Conservation (phyloP, 1,284 basidiomycete species). For the Xerocomus nothofagi region DNA sequence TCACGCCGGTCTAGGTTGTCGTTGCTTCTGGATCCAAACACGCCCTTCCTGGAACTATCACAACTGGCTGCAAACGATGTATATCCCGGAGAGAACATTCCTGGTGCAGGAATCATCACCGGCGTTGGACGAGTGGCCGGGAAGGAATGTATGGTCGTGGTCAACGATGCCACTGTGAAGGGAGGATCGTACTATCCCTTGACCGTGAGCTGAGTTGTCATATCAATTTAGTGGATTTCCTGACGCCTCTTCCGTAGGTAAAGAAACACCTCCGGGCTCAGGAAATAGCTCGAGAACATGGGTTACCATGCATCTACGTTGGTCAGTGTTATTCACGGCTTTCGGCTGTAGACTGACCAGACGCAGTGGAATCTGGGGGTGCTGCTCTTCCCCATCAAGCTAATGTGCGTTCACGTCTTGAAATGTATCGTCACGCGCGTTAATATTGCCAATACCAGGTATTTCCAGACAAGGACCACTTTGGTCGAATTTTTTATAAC, state of each 20-base stretch:
- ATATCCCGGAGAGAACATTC: slow-evolving; percentile 76
- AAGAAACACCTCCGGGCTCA: slow-evolving; percentile 97
- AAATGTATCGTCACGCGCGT: slow-evolving; percentile 6
- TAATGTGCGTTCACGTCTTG: slow-evolving; percentile 52
- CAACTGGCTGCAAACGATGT: slow-evolving; percentile 86
- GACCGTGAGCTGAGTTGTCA: slow-evolving; percentile 52
- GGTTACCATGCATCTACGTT: slow-evolving; percentile 89
- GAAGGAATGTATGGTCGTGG: slow-evolving; percentile 84
- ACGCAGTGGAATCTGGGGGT: slow-evolving; percentile 86
- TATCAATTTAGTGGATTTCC: neutral
- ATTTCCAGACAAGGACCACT: slow-evolving; percentile 90
- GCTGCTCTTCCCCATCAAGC: slow-evolving; percentile 92
- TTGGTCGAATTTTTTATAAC: slow-evolving; percentile 96
- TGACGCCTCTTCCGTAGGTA: slow-evolving; percentile 48
- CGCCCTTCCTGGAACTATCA: slow-evolving; percentile 90
- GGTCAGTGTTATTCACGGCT: slow-evolving; percentile 45
- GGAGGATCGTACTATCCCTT: slow-evolving; percentile 93
- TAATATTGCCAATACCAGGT: slow-evolving; percentile 39
- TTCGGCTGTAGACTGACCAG: slow-evolving; percentile 13
- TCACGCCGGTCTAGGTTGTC: slow-evolving; percentile 46
- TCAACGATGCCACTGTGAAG: slow-evolving; percentile 94
- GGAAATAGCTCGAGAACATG: slow-evolving; percentile 88
- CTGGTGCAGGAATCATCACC: slow-evolving; percentile 89
- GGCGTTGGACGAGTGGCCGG: slow-evolving; percentile 84
- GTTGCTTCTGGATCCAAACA: slow-evolving; percentile 78